phyloP scores from a whole-genome alignment of 1,139 yeast species.

The Lodderomyces elongisporus region DNA sequence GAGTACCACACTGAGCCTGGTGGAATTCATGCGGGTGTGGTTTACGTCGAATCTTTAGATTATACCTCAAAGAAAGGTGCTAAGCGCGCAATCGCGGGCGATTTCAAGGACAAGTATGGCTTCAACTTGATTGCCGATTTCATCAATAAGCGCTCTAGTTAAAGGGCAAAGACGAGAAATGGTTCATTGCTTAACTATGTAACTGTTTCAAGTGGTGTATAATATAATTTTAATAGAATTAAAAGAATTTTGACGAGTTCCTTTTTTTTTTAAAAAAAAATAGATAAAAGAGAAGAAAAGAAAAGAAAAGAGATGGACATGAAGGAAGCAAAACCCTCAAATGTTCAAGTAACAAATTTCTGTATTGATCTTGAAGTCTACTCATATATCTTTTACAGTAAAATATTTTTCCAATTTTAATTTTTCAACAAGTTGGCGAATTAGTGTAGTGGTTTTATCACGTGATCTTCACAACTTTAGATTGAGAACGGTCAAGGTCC shows the following conservation, averaged over 20 bases:
- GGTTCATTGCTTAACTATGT: too few species aligned
- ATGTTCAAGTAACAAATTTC: too few species aligned
- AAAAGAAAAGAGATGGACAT: not conserved
- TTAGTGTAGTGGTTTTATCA: constrained; percentile 2
- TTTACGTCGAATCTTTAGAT: constrained; percentile 30
- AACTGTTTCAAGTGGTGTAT: too few species aligned
- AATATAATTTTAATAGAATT: too few species aligned
- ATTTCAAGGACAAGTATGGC: constrained; percentile 23
- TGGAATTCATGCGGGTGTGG: constrained; percentile 28
- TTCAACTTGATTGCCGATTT: constrained; percentile 10
- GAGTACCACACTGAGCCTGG: constrained; percentile 24
- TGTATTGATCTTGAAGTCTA: too few species aligned
- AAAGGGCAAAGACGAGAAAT: too few species aligned
- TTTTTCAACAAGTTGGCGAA: not conserved
- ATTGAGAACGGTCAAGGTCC: constrained; percentile 1
- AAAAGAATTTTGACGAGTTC: too few species aligned
- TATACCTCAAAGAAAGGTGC: constrained; percentile 21
- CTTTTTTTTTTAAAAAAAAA: too few species aligned
- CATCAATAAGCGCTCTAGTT: constrained; percentile 10
- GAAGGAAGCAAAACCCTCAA: not conserved
- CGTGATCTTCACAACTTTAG: constrained; percentile 1
- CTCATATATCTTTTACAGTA: too few species aligned
- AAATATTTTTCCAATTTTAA: too few species aligned
- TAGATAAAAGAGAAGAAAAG: too few species aligned
- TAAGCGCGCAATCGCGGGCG: constrained; percentile 21